phyloP scores from a whole-genome alignment of 2,329 filamentous ascomycete species.

The Aschersonia sp. region DNA sequence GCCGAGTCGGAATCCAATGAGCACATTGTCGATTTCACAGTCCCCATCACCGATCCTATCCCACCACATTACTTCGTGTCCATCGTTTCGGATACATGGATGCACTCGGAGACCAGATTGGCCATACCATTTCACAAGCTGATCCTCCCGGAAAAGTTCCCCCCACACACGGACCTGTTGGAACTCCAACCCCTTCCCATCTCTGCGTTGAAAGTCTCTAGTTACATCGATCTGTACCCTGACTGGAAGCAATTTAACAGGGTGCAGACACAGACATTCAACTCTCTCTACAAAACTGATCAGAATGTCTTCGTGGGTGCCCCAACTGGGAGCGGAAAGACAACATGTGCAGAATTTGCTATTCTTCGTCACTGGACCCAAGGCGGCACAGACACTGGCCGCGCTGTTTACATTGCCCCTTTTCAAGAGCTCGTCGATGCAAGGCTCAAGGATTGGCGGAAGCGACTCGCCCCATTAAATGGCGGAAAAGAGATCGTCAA shows the following conservation, averaged over 20 bases:
- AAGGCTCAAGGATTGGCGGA: slow-evolving; percentile 72
- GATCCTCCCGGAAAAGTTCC: slow-evolving; percentile 88
- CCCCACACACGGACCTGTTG: slow-evolving; percentile 79
- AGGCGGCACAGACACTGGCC: slow-evolving; percentile 30
- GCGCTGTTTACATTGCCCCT: slow-evolving; percentile 86
- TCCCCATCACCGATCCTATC: slow-evolving; percentile 94
- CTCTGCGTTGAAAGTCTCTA: slow-evolving; percentile 72
- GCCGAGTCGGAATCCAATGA: slow-evolving; percentile 76
- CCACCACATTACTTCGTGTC: slow-evolving; percentile 98
- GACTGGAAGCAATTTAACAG: slow-evolving; percentile 88
- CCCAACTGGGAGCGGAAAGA: slow-evolving; percentile 93
- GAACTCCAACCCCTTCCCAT: slow-evolving; percentile 87
- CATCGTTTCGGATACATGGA: slow-evolving; percentile 90
- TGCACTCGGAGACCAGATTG: slow-evolving; percentile 91
- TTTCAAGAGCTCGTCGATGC: slow-evolving; percentile 87
- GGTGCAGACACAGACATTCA: slow-evolving; percentile 94
- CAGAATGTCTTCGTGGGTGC: slow-evolving; percentile 89
- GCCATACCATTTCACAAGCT: slow-evolving; percentile 92
- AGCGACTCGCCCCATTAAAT: slow-evolving; percentile 54
- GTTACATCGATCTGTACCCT: slow-evolving; percentile 70
- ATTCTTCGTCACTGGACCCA: slow-evolving; percentile 72
- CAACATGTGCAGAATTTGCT: slow-evolving; percentile 89
- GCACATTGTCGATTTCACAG: slow-evolving; percentile 90
- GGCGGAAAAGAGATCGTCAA: slow-evolving; percentile 88
- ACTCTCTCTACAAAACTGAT: slow-evolving; percentile 78